phyloP scores from a whole-genome alignment of 2,329 filamentous ascomycete genomes.

The Fusarium armeniacum region DNA sequence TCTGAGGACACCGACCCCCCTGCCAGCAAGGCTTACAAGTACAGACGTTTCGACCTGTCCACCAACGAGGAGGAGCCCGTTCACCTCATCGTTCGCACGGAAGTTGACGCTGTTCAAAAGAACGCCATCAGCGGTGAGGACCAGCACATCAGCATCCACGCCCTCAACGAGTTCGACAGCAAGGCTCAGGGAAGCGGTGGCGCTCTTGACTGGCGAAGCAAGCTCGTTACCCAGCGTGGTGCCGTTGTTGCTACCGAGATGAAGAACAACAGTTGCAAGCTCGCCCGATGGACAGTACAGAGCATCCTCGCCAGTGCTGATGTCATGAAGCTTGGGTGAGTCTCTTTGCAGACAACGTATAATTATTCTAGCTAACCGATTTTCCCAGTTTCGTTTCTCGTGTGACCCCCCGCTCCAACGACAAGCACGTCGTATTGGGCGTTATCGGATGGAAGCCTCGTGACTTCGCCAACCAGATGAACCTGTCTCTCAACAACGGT shows the following conservation, averaged over 20 bases:
- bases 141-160: constrained; percentile 92
- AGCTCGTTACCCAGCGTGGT: constrained; percentile 94
- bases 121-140: constrained; percentile 93
- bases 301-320: constrained; percentile 97
- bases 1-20: constrained; percentile 93
- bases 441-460: constrained; percentile 98
- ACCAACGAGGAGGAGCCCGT: constrained; percentile 95
- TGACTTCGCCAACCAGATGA: constrained; percentile 98
- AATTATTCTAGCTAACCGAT: constrained; percentile 29
- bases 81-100: constrained; percentile 92
- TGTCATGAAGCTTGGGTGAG: constrained; percentile 96
- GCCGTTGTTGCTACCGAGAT: constrained; percentile 98
- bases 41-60: constrained; percentile 95
- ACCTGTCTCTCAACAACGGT: constrained; percentile 94
- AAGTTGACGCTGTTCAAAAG: constrained; percentile 96
- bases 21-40: constrained; percentile 98
- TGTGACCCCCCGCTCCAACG: constrained; percentile 89
- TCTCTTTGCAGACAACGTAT: constrained; percentile 36
- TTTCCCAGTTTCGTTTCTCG: constrained; percentile 88
- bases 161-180: constrained; percentile 98
- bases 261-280: constrained; percentile 99
- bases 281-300: constrained; percentile 97
- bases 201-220: constrained; percentile 95
- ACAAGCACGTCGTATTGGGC: constrained; percentile 94
- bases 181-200: constrained; percentile 96